Evolutionary conservation across 2,329 filamentous ascomycete genomes (phyloP).

Genomic region (Diaporthe batatas): DNA sequence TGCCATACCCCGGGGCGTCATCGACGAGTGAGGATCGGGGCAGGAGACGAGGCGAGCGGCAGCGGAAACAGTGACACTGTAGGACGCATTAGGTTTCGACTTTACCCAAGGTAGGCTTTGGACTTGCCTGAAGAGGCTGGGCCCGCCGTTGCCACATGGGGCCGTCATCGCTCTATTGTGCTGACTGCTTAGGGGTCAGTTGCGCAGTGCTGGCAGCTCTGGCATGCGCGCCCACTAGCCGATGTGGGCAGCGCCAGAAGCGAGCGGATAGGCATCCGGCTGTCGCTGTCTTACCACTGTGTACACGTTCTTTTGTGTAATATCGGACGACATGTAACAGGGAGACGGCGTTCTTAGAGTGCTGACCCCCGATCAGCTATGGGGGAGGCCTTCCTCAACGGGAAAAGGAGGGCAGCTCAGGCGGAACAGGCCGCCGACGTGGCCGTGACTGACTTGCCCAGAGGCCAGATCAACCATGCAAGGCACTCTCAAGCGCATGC

Average conservation of each 20-base stretch:
- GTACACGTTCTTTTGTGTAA: background rate
- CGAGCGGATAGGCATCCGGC: no score
- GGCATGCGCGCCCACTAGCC: slow-evolving; percentile 18
- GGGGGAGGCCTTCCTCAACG: slow-evolving; percentile 30
- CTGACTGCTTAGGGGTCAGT: slow-evolving; percentile 28
- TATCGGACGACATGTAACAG: slow-evolving; percentile 10
- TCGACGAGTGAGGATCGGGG: slow-evolving; percentile 21
- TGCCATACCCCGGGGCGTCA: background rate
- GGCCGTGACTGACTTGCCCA: slow-evolving; percentile 35
- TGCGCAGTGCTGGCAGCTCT: slow-evolving; percentile 12
- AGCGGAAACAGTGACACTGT: slow-evolving; percentile 4
- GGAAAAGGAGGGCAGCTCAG: slow-evolving; percentile 33
- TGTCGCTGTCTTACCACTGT: background rate
- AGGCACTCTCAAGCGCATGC: slow-evolving; percentile 32
- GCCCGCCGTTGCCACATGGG: slow-evolving; percentile 33
- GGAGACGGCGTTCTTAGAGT: slow-evolving; percentile 12
- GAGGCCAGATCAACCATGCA: slow-evolving; percentile 35
- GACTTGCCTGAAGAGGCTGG: slow-evolving; percentile 36
- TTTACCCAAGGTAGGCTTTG: slow-evolving; percentile 28
- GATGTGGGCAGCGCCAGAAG: background rate
- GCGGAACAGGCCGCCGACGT: slow-evolving; percentile 27
- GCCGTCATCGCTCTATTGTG: slow-evolving; percentile 27
- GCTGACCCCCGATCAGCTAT: slow-evolving; percentile 20
- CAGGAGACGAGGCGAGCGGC: slow-evolving; percentile 27
- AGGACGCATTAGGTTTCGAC: slow-evolving; percentile 29